Conservation (phyloP, 441 rosid species). For the Sinapis alba region DNA sequence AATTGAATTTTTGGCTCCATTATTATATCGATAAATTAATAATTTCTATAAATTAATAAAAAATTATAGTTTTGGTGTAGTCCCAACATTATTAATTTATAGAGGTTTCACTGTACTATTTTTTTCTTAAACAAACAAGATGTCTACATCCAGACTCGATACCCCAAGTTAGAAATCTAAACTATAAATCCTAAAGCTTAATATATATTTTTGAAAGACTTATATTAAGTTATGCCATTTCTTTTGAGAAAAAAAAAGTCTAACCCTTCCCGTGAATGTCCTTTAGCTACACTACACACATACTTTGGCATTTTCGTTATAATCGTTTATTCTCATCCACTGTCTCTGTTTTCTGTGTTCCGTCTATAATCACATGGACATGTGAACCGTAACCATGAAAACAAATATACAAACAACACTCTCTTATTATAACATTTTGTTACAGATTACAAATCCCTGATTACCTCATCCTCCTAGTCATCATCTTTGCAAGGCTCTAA, state of each 20-base stretch:
- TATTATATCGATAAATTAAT: too few relatives aligned
- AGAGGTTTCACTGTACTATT: too few relatives aligned
- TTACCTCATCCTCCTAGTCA: not conserved
- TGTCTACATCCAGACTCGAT: not conserved
- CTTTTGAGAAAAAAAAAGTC: not conserved
- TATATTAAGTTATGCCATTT: not conserved
- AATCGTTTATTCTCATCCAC: constrained; percentile 23
- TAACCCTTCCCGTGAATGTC: constrained; percentile 22
- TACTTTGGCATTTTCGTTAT: constrained; percentile 19
- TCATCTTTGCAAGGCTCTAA: constrained; percentile 20
- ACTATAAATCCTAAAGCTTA: not conserved
- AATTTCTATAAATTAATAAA: too few relatives aligned
- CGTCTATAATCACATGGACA: constrained; percentile 25
- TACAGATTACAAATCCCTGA: not conserved
- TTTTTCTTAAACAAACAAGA: not conserved
- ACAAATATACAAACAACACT: constrained; percentile 1
- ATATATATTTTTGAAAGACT: not conserved
- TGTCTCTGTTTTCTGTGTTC: not conserved
- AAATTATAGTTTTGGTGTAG: too few relatives aligned
- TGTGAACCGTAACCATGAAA: constrained; percentile 2
- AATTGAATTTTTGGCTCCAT: too few relatives aligned
- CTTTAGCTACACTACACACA: constrained; percentile 9
- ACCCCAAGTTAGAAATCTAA: not conserved
- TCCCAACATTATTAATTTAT: too few relatives aligned
- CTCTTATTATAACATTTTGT: constrained; percentile 6